These are phyloP conservation scores for Colletotrichum sp. DNA, from an alignment of 2,329 filamentous ascomycete genomes.

Conservation along the genomic window DNA sequence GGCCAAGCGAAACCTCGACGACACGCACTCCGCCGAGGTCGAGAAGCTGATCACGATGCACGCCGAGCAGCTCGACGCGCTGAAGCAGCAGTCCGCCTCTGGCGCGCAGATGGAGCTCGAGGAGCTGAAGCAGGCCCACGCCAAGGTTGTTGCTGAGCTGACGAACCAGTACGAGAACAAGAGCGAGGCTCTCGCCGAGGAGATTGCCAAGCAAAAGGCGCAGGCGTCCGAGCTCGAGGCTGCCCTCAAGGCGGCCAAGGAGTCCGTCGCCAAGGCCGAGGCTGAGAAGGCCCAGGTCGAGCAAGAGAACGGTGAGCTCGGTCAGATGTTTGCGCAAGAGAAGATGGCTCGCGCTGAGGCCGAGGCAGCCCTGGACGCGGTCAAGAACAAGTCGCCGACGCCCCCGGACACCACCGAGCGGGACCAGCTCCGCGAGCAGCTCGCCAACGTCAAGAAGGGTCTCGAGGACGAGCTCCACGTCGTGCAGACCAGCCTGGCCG, in stretches of 20 bases:
- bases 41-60: conserved; percentile 50
- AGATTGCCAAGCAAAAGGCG: conserved; percentile 35
- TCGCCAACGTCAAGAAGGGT: conserved; percentile 52
- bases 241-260: conserved; percentile 38
- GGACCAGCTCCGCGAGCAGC: conserved; percentile 56
- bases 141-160: conserved; percentile 44
- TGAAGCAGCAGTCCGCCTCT: conserved; percentile 43
- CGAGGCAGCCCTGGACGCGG: conserved; percentile 65
- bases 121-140: conserved; percentile 41
- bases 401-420: conserved; percentile 59
- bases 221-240: conserved; percentile 34
- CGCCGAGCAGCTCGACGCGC: conserved; percentile 43
- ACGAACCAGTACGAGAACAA: conserved; percentile 44
- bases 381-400: conserved; percentile 55
- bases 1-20: conserved; percentile 49
- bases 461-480: conserved; percentile 49
- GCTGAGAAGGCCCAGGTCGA: conserved; percentile 48
- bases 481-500: conserved; percentile 36
- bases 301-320: conserved; percentile 54
- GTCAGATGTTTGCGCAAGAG: conserved; percentile 60
- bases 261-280: conserved; percentile 33
- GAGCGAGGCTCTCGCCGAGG: conserved; percentile 29
- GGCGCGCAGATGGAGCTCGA: conserved; percentile 47
- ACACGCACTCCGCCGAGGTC: conserved; percentile 51
- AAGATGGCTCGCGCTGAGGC: conserved; percentile 66